Evolutionary conservation across 352 stramenopile genomes (phyloP).

Genomic region (Saprolegnia diclina): DNA sequence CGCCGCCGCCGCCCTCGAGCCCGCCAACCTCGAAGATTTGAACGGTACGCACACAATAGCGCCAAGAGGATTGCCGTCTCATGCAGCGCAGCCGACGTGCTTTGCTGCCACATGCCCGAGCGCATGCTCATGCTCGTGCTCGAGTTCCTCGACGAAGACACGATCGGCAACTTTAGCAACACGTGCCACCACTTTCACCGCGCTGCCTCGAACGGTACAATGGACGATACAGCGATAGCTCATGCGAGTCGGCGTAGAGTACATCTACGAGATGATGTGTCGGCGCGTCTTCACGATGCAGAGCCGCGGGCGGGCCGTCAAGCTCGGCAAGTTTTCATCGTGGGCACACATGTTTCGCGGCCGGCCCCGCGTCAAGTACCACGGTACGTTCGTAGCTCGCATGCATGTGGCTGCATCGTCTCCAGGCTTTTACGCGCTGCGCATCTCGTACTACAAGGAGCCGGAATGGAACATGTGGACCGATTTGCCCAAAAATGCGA

Average conservation of each 20-base stretch:
- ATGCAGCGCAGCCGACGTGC: constrained; percentile 3
- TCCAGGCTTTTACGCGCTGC: constrained; percentile 62
- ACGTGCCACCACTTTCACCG: constrained; percentile 53
- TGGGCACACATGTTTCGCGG: constrained; percentile 74
- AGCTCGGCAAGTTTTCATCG: constrained; percentile 52
- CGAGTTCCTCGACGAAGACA: constrained; percentile 68
- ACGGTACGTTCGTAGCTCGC: constrained; percentile 28
- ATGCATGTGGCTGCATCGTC: no score
- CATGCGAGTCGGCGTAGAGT: constrained; percentile 40
- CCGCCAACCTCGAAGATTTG: constrained; percentile 14
- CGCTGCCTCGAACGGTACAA: background rate
- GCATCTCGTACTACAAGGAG: constrained; percentile 80
- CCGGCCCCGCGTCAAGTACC: constrained; percentile 63
- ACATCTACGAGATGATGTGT: constrained; percentile 61
- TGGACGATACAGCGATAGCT: background rate
- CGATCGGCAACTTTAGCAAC: constrained; percentile 46
- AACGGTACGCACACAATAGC: constrained; percentile 28
- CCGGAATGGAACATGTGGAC: constrained; percentile 81
- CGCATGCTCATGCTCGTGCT: constrained; percentile 63
- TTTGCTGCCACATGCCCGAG: constrained; percentile 47
- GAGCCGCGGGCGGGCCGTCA: constrained; percentile 43
- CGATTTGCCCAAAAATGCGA: constrained; percentile 56
- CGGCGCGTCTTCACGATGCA: constrained; percentile 66
- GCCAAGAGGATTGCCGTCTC: constrained; percentile 11
- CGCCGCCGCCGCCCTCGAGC: constrained; percentile 25